These are phyloP conservation scores for Penicillium fimorum DNA, from an alignment of 495 filamentous ascomycete species.

Conservation along the genomic window DNA sequence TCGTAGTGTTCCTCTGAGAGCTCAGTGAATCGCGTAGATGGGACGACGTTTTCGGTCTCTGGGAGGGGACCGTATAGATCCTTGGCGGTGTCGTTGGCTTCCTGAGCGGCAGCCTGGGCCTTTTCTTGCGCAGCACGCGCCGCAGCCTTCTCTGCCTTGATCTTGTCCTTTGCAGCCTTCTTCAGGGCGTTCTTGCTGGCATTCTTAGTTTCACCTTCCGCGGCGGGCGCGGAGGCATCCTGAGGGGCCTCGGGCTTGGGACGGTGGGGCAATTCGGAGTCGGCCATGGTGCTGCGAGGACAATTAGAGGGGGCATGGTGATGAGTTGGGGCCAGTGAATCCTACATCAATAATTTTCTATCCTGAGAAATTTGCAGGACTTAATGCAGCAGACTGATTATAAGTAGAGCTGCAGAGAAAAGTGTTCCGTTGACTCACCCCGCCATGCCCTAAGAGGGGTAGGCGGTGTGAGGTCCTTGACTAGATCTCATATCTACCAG, in stretches of 20 bases:
- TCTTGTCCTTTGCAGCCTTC: conserved; percentile 66
- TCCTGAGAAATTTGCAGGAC: conserved; percentile 12
- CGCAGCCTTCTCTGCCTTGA: conserved; percentile 62
- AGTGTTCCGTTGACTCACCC: conserved; percentile 33
- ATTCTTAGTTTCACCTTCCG: conserved; percentile 39
- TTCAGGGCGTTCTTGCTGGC: conserved; percentile 65
- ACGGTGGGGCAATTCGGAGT: conserved; percentile 48
- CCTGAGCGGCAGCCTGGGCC: conserved; percentile 48
- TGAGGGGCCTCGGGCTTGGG: conserved; percentile 45
- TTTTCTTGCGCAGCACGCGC: conserved; percentile 53
- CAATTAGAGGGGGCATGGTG: conserved; percentile 9
- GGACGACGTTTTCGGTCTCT: conserved; percentile 37
- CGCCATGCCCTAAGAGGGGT: conserved; percentile 46
- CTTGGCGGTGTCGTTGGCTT: conserved; percentile 66
- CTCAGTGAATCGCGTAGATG: conserved; percentile 38
- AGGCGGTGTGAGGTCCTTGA: neutral
- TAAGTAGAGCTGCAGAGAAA: conserved; percentile 14
- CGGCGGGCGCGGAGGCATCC: conserved; percentile 33
- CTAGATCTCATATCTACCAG: neutral
- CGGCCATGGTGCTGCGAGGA: conserved; percentile 39
- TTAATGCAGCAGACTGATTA: conserved; percentile 6
- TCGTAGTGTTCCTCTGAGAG: conserved; percentile 61
- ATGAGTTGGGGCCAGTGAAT: neutral
- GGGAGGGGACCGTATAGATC: conserved; percentile 62
- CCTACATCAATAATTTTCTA: conserved; percentile 25